A percentile compares a stretch with the other conserved stretches of the same genome.
Conservation (phyloP, 129 eudicot genomes). For the Artemisia tridentata region DNA sequence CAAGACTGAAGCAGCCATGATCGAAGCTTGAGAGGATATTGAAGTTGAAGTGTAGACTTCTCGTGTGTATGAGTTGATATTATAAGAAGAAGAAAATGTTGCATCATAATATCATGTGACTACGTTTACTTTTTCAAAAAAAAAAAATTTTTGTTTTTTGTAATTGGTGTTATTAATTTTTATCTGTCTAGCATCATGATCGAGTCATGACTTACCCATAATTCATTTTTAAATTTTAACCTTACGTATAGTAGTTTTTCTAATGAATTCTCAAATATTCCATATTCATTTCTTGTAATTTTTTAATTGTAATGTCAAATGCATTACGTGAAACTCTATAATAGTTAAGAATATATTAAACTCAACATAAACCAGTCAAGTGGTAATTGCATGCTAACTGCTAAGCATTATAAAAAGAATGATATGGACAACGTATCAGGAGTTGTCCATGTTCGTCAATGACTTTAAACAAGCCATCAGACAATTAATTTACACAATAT, state of each 20-base stretch:
- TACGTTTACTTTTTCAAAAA: slow-evolving; percentile 28
- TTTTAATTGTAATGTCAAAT: not conserved
- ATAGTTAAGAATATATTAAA: not conserved
- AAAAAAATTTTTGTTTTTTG: not conserved
- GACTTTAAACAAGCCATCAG: no score
- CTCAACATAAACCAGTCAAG: not conserved
- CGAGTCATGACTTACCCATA: slow-evolving; percentile 10
- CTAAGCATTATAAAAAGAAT: no score
- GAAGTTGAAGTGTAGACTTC: slow-evolving; percentile 29
- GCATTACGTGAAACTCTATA: not conserved
- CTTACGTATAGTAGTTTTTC: not conserved
- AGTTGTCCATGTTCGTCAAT: no score
- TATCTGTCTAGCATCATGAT: not conserved
- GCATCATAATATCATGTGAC: slow-evolving; percentile 27
- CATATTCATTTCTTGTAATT: not conserved
- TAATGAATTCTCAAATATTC: not conserved
- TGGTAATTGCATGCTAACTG: no score
- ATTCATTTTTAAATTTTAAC: no score
- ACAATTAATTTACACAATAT: no score
- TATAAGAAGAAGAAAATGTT: slow-evolving; percentile 4
- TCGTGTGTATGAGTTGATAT: slow-evolving; percentile 32
- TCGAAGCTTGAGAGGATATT: slow-evolving; percentile 9
- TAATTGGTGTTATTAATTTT: not conserved
- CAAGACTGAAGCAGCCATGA: slow-evolving; percentile 28
- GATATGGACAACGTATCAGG: no score